Evolutionary conservation across 2,329 filamentous ascomycete species (phyloP), one percentile per base, ranked within the genome.

Genomic region (Colletotrichum orchidophilum): DNA sequence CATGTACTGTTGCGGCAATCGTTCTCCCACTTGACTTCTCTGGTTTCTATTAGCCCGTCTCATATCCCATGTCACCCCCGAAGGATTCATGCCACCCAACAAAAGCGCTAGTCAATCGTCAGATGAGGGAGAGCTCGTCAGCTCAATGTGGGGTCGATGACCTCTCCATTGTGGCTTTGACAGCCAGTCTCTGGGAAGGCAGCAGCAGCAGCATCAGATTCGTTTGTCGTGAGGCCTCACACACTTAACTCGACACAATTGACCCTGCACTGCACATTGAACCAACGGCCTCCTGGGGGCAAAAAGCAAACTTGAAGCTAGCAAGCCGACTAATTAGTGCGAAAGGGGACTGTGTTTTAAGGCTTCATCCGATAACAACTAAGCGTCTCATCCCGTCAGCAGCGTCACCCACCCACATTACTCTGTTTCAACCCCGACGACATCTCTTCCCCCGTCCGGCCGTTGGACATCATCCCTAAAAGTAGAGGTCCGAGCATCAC

Each of bases 341-440:
- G 53, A 59, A 50, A 35, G 29, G 54, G 31, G 24, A 31, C 29
- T 63, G 64, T 71, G 57, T 63, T 55, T 52, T 53, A 35, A 46
- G 59, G 64, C 64, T 69, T 71, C 69, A 59, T 71, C 69, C 53
- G 65, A 71, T 71, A 39, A 39, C 59, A 39, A 39, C 59, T n/a
- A 18, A 21, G 31, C 64, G 57, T 68, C 31, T 54, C 58, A 68
- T 68, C 69, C 52, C 52, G 58, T 68, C 59, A 69, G 65, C 64
- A 71, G 61, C 64, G 64, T 71, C 69, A 71, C 59, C 58, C 65
- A 49, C 69, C 52, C 59, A 71, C 64, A n/a, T 58, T 63, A 69
- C 53, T 59, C 49, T 71, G 69, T 71, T 71, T 71, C 69, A 68
- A 71, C 64, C 21, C 52, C 64, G 58, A 69, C 64, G 58, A 71